These are phyloP conservation scores for Carallia brachiata DNA, from an alignment of 345 rosid species.

Conservation along the genomic window DNA sequence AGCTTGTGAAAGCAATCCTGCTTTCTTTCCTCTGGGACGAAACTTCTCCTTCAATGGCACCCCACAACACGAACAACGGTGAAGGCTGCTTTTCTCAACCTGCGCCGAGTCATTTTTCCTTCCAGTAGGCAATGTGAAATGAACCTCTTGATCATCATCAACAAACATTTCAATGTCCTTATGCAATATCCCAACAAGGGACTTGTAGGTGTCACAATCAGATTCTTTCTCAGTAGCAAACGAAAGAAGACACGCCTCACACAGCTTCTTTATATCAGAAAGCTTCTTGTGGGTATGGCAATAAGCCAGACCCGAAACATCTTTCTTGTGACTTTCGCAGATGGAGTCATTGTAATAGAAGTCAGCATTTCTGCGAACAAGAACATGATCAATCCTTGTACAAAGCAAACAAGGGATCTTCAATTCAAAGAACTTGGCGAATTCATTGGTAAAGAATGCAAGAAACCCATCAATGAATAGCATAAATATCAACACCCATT, in stretches of 20 bases:
- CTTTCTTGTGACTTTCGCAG: slow-evolving; percentile 76
- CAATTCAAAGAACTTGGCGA: slow-evolving; percentile 73
- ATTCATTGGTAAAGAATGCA: slow-evolving; percentile 61
- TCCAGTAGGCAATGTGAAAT: slow-evolving; percentile 33
- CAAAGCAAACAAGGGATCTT: slow-evolving; percentile 79
- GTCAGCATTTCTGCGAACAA: slow-evolving; percentile 41
- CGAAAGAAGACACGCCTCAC: slow-evolving; percentile 90
- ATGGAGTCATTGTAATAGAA: slow-evolving; percentile 80
- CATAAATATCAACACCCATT: slow-evolving; percentile 65
- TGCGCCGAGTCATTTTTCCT: slow-evolving; percentile 35
- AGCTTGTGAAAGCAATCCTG: slow-evolving; percentile 37
- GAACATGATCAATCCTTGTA: slow-evolving; percentile 71
- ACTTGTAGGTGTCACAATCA: slow-evolving; percentile 68
- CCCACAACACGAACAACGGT: slow-evolving; percentile 70
- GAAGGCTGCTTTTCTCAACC: slow-evolving; percentile 23
- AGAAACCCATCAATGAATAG: slow-evolving; percentile 70
- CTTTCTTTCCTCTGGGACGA: slow-evolving; percentile 28
- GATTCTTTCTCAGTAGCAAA: slow-evolving; percentile 82
- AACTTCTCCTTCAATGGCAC: slow-evolving; percentile 52
- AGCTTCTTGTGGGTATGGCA: slow-evolving; percentile 84
- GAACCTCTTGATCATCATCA: slow-evolving; percentile 56
- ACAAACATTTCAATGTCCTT: slow-evolving; percentile 72
- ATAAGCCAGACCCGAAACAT: slow-evolving; percentile 70
- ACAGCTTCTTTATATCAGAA: slow-evolving; percentile 72
- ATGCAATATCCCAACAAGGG: slow-evolving; percentile 70